Evolutionary conservation across 2,329 filamentous ascomycete species (phyloP).

Genomic region (Xylaria polymorpha): DNA sequence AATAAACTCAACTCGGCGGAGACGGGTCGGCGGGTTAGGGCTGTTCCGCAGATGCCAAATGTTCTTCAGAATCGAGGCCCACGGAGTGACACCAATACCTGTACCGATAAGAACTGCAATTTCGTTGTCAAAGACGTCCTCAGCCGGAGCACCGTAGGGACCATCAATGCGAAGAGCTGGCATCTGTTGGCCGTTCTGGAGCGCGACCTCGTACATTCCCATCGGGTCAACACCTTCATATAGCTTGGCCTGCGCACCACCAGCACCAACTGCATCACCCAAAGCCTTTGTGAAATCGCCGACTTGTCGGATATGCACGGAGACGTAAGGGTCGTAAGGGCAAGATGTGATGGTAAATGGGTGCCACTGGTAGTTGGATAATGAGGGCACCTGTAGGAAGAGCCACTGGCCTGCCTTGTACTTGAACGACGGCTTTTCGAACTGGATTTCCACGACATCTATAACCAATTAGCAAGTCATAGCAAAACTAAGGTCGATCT

Average conservation of each 20-base stretch:
- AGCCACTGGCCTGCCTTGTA: conserved; percentile 99
- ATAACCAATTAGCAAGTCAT: conserved; percentile 46
- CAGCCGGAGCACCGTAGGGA: conserved; percentile 94
- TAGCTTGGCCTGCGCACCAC: conserved; percentile 85
- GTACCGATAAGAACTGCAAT: conserved; percentile 87
- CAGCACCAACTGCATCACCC: conserved; percentile 95
- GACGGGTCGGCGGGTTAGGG: conserved; percentile 87
- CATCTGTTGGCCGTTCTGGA: conserved; percentile 94
- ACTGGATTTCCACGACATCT: conserved; percentile 98
- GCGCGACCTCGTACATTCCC: conserved; percentile 97
- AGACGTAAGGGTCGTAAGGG: conserved; percentile 94
- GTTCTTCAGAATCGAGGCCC: conserved; percentile 91
- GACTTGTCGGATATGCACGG: conserved; percentile 93
- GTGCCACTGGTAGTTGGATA: conserved; percentile 95
- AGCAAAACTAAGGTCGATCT: background rate
- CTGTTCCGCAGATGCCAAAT: conserved; percentile 96
- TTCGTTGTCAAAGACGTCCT: conserved; percentile 96
- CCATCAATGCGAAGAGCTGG: conserved; percentile 90
- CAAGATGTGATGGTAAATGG: conserved; percentile 99
- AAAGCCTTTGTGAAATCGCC: conserved; percentile 95
- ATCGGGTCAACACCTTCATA: conserved; percentile 91
- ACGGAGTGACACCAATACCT: conserved; percentile 87
- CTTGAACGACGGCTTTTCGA: conserved; percentile 93
- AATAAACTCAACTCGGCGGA: conserved; percentile 97
- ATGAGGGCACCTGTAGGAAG: conserved; percentile 90